Base-by-base conservation (phyloP, 257 asterid genomes). In the Nicotiana undulata region DNA sequence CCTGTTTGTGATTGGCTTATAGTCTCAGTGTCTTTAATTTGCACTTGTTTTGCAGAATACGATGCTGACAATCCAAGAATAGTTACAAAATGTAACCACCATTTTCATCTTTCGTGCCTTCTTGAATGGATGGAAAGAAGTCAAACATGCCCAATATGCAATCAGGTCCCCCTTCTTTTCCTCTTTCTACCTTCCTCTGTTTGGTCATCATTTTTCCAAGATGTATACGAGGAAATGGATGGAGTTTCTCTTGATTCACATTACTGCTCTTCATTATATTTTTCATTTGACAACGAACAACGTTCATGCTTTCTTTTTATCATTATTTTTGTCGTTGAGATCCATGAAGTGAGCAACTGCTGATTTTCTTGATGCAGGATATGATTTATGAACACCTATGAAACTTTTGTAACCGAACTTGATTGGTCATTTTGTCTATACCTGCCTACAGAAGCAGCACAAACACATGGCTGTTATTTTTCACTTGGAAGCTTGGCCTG, bases 91-190 rank as follows among this genome's bases (percentile, higher is more conserved):
- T 93, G 97, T 82, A 87, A 86, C 75, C 98, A 93, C 86, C 93
- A 90, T 85, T 93, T 93, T 86, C 97, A 93, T 84, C 98, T 93
- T 77, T 92, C 97, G 18, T 93, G 97, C 85, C 90, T 92, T 31
- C 95, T 92, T 66, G 96, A 93, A 81, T 93, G 97, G 97, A 87
- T 87, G 94, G 97, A 93, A 87, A 89, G 97, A 88, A 92, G 96
- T 78, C 89, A 88, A 75, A 90, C 87, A 9, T 93, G 97, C 87
- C 97, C 98, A 63, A 82, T 90, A 77, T 93, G 98, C 24, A 76
- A 88, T 78, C 94, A 92, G 97, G 98, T 93, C 61, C 17, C 52
- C 79, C 46, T 40, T 31, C 66, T 44, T n/a, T 68, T 13, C 26
- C 24, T 63, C 29, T 10, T 29, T n/a, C 16, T 52, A 3, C 55